These are phyloP conservation scores for Sporobolomyces roseus DNA, from an alignment of 768 basidiomycete genomes.

Conservation along the genomic window DNA sequence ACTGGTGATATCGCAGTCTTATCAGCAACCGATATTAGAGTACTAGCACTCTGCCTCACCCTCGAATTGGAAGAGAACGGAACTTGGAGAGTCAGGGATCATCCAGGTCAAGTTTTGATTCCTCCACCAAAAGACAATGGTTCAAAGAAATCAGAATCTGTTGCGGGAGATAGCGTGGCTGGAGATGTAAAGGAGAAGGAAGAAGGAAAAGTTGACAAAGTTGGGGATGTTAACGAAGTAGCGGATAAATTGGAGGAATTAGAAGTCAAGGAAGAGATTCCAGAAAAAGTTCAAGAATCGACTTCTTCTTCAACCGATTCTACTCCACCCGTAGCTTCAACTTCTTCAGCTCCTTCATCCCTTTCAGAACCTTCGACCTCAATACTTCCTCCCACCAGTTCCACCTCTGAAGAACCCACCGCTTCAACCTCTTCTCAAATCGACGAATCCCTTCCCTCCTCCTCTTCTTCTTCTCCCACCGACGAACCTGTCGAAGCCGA, in stretches of 20 bases:
- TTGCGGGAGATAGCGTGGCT: not conserved
- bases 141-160: slow-evolving; percentile 30
- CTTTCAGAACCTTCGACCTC: not conserved
- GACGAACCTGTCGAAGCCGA: slow-evolving; percentile 50
- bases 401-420: not conserved
- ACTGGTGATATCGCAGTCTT: slow-evolving; percentile 93
- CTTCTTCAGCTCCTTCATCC: not conserved
- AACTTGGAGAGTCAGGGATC: slow-evolving; percentile 44
- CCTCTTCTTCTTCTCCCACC: not conserved
- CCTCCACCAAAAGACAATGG: slow-evolving; percentile 47
- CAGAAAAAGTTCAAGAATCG: not conserved
- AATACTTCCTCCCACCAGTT: too few species aligned
- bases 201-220: slow-evolving; percentile 11
- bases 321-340: not conserved
- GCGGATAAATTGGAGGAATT: slow-evolving; percentile 4
- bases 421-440: not conserved
- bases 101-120: slow-evolving; percentile 44
- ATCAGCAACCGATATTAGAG: slow-evolving; percentile 82
- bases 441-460: not conserved
- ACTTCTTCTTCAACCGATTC: not conserved
- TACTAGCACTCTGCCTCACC: slow-evolving; percentile 80
- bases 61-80: slow-evolving; percentile 59
- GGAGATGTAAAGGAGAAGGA: slow-evolving; percentile 6
- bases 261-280: slow-evolving; percentile 1
- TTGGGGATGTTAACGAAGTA: slow-evolving; percentile 12